Base-by-base conservation (phyloP, 2,329 filamentous ascomycete genomes). In the Fusarium proliferatum region DNA sequence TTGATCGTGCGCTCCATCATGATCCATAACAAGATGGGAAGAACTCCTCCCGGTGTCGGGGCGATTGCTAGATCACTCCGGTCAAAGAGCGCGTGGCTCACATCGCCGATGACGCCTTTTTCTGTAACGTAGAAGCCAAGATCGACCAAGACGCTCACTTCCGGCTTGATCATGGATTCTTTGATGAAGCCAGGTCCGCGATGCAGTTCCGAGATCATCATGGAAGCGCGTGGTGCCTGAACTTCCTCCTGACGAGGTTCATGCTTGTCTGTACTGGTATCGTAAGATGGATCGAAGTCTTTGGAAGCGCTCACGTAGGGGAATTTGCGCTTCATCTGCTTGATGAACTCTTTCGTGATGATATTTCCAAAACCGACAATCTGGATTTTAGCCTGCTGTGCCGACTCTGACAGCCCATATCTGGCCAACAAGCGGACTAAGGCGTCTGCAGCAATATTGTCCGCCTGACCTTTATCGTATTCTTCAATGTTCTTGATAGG, bases 181-280 rank as follows among this genome's bases (percentile, higher is more conserved):
- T 33, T 51, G 3, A 51, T 51, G 15, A 33, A 33, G 2, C 21
- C 28, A 0, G 46, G 46, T 17, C 46, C 46, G 0, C 21, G 28
- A 33, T 51, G 46, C 5, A 51, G 21, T 17, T 51, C 46, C 10
- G 46, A 51, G 3, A 51, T 23, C 5, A 51, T 23, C 5, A 51
- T 33, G 10, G 46, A 9, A 17, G 16, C 10, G 0, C 46, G 46
- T 9, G 46, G 46, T 33, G 21, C 15, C 7, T 17, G 10, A 0
- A 17, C 3, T 17, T 13, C 21, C 46, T 33, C 10, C 0, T 6
- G 1, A 3, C 5, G 15, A 23, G 28, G 5, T 51, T 33, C 21
- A 1, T 17, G 7, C 2, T 23, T 23, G 5, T 5, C 28, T 2
- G 4, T 4, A 26, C 23, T 9, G 7, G 7, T 8, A 1, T 33